These are phyloP conservation scores for Allantophomopsis cytisporea DNA, from an alignment of 2,329 filamentous ascomycete genomes.

Conservation along the genomic window DNA sequence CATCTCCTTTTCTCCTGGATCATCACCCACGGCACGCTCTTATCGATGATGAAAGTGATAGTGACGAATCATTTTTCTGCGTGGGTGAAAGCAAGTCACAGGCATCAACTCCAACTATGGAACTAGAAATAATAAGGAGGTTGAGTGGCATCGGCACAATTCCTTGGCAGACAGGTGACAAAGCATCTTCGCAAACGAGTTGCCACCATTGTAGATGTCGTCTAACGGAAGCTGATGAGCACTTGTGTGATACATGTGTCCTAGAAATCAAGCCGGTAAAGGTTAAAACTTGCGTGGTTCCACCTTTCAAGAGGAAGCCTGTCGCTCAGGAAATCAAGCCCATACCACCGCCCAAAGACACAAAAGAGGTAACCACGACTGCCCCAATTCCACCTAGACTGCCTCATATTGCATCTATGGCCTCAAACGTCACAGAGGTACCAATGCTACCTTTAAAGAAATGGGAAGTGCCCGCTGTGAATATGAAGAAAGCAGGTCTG, in stretches of 20 bases:
- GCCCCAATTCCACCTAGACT: not conserved
- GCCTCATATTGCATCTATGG: not conserved
- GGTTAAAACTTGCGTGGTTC: not conserved
- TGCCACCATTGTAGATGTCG: slow-evolving; percentile 4
- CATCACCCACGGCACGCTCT: not conserved
- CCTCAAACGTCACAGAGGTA: not conserved
- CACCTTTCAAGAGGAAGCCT: too few relatives aligned
- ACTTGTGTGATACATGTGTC: slow-evolving; percentile 1
- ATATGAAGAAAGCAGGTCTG: not conserved
- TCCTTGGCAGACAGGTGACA: not conserved
- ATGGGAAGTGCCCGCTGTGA: not conserved
- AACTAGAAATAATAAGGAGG: not conserved
- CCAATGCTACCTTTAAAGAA: not conserved
- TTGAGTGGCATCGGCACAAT: slow-evolving; percentile 1
- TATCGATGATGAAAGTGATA: slow-evolving; percentile 1
- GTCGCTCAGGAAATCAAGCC: slow-evolving; percentile 4
- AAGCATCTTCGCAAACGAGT: not conserved
- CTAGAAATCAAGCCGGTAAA: slow-evolving; percentile 4
- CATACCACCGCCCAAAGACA: slow-evolving; percentile 5
- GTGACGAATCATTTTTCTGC: slow-evolving; percentile 7
- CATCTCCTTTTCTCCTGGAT: slow-evolving; percentile 4
- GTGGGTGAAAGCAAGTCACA: slow-evolving; percentile 2
- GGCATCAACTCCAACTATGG: not conserved
- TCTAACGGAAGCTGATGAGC: not conserved
- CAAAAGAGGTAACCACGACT: slow-evolving; percentile 1